Evolutionary conservation across 2,329 filamentous ascomycete species (phyloP), one percentile per base, ranked within the genome.

Genomic region (Corynespora cassiicola): DNA sequence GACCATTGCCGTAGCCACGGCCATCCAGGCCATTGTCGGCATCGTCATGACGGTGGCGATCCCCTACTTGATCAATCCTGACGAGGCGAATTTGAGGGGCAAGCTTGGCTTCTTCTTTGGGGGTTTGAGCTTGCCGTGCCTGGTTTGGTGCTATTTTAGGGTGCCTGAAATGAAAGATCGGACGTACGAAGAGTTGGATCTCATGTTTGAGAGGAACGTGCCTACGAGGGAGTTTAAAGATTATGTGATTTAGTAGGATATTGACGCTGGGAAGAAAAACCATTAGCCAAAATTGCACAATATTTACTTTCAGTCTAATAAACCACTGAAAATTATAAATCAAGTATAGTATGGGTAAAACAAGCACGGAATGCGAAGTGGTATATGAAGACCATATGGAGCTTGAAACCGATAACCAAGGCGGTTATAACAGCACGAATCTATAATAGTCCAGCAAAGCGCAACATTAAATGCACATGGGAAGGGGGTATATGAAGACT

Each of bases 1-100:
- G 75, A 95, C 90, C 1, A 86, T 95, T 27, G 89, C 91, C 2
- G 78, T 95, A 3, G 88, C 87, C 1, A 71, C 71, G 2, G 70
- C 66, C 19, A 53, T 63, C 2, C 71, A 74, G 39, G 68, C 70
- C 11, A 40, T 67, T 9, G 48, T 70, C n/a, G 66, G 61, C 2
- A 70, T 72, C 19, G 57, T 61, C 18, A 69, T 69, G 61, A 69
- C 66, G 0, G 61, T 72, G 8, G 64, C 64, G 0, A 71, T 70
- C 18, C 69, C 68, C 2, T 72, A 72, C 36, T 58, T 70, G 42
- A 66, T 73, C 47, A 72, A 71, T 35, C 68, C 69, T 1, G 69
- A 71, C 30, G 50, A 71, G 32, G 69, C 58, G 2, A 60, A 72
- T 38, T 48, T 69, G 23, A 44, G 63, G 16, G 69, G 69, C 18